Base-by-base conservation (phyloP, 2,329 filamentous ascomycete species). In the Gaeumannomyces sp. region DNA sequence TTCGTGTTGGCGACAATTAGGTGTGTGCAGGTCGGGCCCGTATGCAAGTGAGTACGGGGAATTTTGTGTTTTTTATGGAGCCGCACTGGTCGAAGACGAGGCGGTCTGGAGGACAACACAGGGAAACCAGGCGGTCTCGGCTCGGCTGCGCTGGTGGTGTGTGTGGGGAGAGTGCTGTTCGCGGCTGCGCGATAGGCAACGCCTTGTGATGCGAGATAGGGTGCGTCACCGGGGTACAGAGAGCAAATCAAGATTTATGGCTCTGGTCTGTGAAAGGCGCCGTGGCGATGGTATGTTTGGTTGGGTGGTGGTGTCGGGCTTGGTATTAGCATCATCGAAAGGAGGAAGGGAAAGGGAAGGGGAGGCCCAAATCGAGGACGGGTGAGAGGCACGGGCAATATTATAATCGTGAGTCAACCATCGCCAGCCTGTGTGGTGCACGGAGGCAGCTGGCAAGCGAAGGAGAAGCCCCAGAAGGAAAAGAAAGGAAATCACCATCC, bases 371-470 rank as follows among this genome's bases (percentile, higher is more conserved):
- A 58, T 5, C 4, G 50, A 13, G 57, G n/a, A 33, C n/a, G 50
- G 50, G 5, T 13, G 61, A 22, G 61, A 62, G 61, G 61, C 61
- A 56, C 45, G 45, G 61, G 45, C 45, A 38, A 53, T 62, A n/a
- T 62, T 62, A 62, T 62, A 53, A 62, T 62, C 27, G 45, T 56
- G 38, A 61, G 59, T 61, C 59, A 38, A 61, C 28, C 33, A 62
- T 62, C 38, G 45, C 45, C 45, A 53, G 19, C 45, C 22, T 53
- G 45, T n/a, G 80, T 78, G 33, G 50, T 61, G 60, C 45, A 61
- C n/a, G 50, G 60, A 27, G 60, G 60, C n/a, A 61, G 38, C 60
- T 53, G n/a, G 35, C 60, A 61, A 16, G 50, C 60, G 29, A 53
- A 29, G 60, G 25, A 61, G 38, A 53, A 61, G 38, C 45, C 57